phyloP scores from a whole-genome alignment of 345 rosid species.

The Lepidium sativum region DNA sequence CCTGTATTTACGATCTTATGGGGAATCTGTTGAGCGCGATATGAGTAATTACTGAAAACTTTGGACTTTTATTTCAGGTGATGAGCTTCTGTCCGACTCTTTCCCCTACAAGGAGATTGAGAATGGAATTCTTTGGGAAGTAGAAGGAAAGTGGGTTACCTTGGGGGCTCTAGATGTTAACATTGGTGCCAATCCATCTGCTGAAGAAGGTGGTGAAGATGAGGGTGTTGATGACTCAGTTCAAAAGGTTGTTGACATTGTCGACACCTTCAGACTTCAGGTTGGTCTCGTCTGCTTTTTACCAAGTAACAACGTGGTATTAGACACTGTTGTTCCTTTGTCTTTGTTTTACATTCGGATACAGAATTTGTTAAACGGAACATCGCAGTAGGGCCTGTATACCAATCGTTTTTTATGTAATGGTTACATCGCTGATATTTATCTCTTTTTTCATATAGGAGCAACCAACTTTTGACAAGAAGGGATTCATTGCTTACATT shows the following conservation, averaged over 20 bases:
- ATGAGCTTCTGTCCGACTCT: conserved; percentile 95
- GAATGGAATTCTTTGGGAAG: conserved; percentile 80
- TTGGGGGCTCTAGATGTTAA: conserved; percentile 66
- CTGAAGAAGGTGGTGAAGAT: conserved; percentile 74
- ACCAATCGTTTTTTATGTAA: background rate
- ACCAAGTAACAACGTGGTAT: background rate
- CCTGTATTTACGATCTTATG: background rate
- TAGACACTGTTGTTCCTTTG: background rate
- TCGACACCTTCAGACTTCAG: conserved; percentile 98
- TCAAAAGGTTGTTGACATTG: conserved; percentile 90
- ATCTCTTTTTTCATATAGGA: conserved; percentile 42
- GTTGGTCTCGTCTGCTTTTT: conserved; percentile 22
- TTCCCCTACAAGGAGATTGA: conserved; percentile 78
- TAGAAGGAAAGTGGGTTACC: conserved; percentile 95
- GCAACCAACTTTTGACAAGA: conserved; percentile 91
- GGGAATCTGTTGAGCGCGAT: background rate
- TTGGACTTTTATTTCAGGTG: conserved; percentile 33
- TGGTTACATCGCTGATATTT: background rate
- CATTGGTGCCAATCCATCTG: conserved; percentile 98
- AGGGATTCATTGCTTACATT: conserved; percentile 53
- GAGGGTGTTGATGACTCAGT: conserved; percentile 86
- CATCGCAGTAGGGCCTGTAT: background rate
- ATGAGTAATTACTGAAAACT: background rate
- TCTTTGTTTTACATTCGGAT: background rate
- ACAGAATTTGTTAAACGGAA: background rate